Evolutionary conservation across 2,329 filamentous ascomycete species (phyloP), one percentile per base, ranked within the genome.

Genomic region (Mollisia scopiformis): DNA sequence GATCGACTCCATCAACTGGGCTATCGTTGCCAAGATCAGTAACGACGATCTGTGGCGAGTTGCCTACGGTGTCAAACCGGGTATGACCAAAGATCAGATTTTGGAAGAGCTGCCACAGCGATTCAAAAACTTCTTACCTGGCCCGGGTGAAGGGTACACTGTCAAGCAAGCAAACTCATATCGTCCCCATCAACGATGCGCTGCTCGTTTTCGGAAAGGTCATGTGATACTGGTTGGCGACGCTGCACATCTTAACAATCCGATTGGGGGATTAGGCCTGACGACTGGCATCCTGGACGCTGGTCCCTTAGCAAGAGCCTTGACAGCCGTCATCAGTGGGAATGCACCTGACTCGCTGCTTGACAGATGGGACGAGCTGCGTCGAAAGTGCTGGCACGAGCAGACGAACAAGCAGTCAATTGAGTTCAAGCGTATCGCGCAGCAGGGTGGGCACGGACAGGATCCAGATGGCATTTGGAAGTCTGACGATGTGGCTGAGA

Each of bases 131-230:
- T 16, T 39, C n/a, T 19, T 39, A 39, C 35, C 35, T 11, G 35
- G 35, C 35, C 35, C 35, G 16, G n/a, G 8, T 7, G 35, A 39
- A 16, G 16, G n/a, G 35, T 8, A 8, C 14, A 16, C 10, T 6
- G 16, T 39, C 5, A 16, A 11, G 5, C 10, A 76, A 58, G 76
- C 86, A 68, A 83, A 80, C 39, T 85, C 85, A 0, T 88, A 88
- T 72, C 82, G 79, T 62, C 80, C 88, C 71, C 85, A 88, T 66
- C 85, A 88, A 70, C 79, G 85, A 6, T 84, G 84, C 62, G 84
- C 84, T 3, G 76, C 79, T 2, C 78, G 75, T 10, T 85, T 88
- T 71, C 78, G 84, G n/a, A 80, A 83, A 0, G 85, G 85, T 0
- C 79, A 82, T 6, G 75, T 88, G 39, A 60, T 87, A 5, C 75